phyloP scores from a whole-genome alignment of 106 monocot genomes.

The Dioscorea zingiberensis region DNA sequence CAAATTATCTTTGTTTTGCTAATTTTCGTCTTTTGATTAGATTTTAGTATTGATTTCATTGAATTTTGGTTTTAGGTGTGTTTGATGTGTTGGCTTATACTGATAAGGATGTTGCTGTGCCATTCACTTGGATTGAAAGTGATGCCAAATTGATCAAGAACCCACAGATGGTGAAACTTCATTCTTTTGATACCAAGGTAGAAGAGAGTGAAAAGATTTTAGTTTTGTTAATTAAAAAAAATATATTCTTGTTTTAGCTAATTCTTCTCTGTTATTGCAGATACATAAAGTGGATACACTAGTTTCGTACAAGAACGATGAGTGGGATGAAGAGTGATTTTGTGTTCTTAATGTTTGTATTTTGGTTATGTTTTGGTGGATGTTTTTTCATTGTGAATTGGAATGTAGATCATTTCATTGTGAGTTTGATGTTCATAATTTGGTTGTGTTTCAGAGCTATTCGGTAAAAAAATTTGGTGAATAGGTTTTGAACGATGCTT shows the following conservation, averaged over 20 bases:
- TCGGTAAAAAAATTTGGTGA: no score
- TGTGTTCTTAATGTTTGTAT: no score
- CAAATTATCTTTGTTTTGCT: neutral
- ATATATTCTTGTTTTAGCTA: neutral
- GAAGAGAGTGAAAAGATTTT: neutral
- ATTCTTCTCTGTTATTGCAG: conserved; percentile 21
- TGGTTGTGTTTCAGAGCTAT: no score
- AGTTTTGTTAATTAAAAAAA: neutral
- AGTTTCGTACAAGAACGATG: conserved; percentile 89
- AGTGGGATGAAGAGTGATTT: conserved; percentile 68
- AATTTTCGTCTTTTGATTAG: neutral
- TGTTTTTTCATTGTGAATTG: no score
- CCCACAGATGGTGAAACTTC: conserved; percentile 95
- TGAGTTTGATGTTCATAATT: no score
- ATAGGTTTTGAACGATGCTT: no score
- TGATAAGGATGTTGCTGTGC: conserved; percentile 69
- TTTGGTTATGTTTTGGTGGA: no score
- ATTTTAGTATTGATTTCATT: neutral
- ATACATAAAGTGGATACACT: conserved; percentile 84
- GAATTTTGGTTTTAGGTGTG: conserved; percentile 39
- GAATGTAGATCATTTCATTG: no score
- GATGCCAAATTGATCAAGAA: conserved; percentile 92
- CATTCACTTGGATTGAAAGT: conserved; percentile 87
- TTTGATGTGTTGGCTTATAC: conserved; percentile 97
- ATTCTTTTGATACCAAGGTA: conserved; percentile 96